A percentile compares a stretch with the other conserved stretches of the same genome.
Evolutionary conservation across 129 eudicot species (phyloP).

Genomic region (Solidago caesia): DNA sequence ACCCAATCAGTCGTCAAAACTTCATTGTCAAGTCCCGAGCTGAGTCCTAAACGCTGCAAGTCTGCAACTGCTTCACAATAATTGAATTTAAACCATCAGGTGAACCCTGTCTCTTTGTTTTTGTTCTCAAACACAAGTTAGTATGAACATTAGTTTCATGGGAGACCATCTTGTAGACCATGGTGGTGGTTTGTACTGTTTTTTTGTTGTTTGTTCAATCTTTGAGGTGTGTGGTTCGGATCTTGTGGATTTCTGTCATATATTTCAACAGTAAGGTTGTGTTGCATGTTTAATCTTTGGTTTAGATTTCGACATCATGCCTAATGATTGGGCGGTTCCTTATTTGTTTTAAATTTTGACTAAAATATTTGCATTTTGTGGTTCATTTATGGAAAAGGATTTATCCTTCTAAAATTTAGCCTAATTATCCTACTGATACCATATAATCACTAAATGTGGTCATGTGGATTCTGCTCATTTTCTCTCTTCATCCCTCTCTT

Average conservation of each 20-base stretch:
- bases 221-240: conserved; percentile 4
- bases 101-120: conserved; percentile 22
- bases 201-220: background rate
- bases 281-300: background rate
- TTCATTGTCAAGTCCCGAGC: conserved; percentile 63
- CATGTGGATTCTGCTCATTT: too few species aligned
- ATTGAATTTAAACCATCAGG: conserved; percentile 3
- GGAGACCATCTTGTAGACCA: background rate
- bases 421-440: too few species aligned
- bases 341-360: background rate
- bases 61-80: background rate
- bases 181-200: background rate
- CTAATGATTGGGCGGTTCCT: background rate
- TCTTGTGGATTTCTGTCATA: background rate
- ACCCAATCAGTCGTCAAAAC: conserved; percentile 89
- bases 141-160: conserved; percentile 1
- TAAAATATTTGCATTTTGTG: too few species aligned
- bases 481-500: too few species aligned
- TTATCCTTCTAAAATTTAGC: too few species aligned
- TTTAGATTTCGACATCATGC: background rate
- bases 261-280: background rate
- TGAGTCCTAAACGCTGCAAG: conserved; percentile 29
- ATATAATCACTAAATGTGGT: too few species aligned
- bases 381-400: too few species aligned
- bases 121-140: background rate